Base-by-base conservation (phyloP, 106 monocot genomes). In the Ottelia alismoides region DNA sequence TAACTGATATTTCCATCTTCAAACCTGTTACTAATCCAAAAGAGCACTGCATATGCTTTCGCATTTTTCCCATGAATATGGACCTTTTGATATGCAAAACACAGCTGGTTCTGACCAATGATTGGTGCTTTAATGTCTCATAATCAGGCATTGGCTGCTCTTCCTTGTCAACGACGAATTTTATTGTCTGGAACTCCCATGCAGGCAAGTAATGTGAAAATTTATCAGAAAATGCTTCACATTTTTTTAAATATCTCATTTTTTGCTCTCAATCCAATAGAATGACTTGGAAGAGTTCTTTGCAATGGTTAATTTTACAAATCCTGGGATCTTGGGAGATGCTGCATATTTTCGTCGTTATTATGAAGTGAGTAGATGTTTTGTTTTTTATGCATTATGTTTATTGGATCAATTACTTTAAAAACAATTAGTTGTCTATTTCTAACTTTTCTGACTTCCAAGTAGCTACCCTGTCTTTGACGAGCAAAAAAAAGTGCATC, bases 241-340 rank as follows among this genome's bases (percentile, higher is more conserved):
- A 6, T 52, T n/a, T 26, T 17, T 47, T 26, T 17, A 46, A 45
- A 53, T 46, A 20, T 11, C 51, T 26, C 45, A 49, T 35, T 29
- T 28, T 43, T 43, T 43, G 40, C 40, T 43, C 16, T 6, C 40
- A 7, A 6, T 43, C 16, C 16, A 43, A 43, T 63, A 98, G 96
- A 98, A 98, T 74, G 89, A 98, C 65, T 70, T 98, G 17, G 89
- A 82, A 50, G 96, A 98, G 67, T 98, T 98, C 57, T 98, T 76
- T 80, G 78, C 96, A 28, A 98, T 98, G 96, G 96, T 98, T 24
- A 89, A 89, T 55, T 98, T 98, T 68, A 98, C 96, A 56, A 98
- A 98, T 85, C 82, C 89, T 61, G 89, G 96, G 65, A 64, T 98
- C 66, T 67, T 98, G 54, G 96, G 96, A 19, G 85, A 98, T 64